These are phyloP conservation scores for Colletotrichum tofieldiae DNA, from an alignment of 2,329 filamentous ascomycete species.

Conservation along the genomic window DNA sequence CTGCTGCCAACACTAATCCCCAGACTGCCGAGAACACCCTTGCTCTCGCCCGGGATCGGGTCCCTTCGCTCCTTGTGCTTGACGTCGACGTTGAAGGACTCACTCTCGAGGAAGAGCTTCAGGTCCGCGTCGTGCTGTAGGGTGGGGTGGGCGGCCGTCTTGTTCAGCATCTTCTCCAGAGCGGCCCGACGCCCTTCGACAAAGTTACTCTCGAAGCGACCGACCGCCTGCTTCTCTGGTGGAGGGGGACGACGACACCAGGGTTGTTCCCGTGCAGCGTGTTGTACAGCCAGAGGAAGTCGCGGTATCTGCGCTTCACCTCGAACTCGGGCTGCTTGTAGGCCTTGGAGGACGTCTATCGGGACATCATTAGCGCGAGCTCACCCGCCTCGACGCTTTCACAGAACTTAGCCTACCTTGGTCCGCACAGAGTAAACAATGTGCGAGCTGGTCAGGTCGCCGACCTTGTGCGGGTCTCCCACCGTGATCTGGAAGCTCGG, in stretches of 20 bases:
- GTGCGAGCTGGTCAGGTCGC: constrained; percentile 95
- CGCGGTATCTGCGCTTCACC: constrained; percentile 93
- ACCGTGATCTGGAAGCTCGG: constrained; percentile 92
- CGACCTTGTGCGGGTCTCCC: constrained; percentile 97
- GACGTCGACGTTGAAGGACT: constrained; percentile 94
- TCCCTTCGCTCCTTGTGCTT: constrained; percentile 98
- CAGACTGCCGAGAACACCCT: constrained; percentile 91
- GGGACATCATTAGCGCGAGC: constrained; percentile 40
- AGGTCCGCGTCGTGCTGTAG: constrained; percentile 94
- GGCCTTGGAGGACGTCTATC: constrained; percentile 92
- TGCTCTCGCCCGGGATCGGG: constrained; percentile 88
- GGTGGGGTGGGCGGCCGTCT: constrained; percentile 89
- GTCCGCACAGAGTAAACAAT: constrained; percentile 98
- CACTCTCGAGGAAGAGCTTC: constrained; percentile 97
- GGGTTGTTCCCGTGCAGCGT: constrained; percentile 95
- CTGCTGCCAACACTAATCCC: constrained; percentile 83
- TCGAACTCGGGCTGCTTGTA: constrained; percentile 94
- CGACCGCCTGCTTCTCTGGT: constrained; percentile 97
- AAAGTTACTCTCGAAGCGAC: constrained; percentile 96
- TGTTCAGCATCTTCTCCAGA: constrained; percentile 98
- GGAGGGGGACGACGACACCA: constrained; percentile 96
- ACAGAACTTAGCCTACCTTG: constrained; percentile 70
- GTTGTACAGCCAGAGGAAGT: constrained; percentile 98
- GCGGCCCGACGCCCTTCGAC: constrained; percentile 93
- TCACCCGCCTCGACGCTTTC: not conserved